A percentile compares a stretch with the other conserved stretches of the same genome.
Evolutionary conservation across 2,329 filamentous ascomycete genomes (phyloP).

Genomic region (Fusarium sarcochroum): DNA sequence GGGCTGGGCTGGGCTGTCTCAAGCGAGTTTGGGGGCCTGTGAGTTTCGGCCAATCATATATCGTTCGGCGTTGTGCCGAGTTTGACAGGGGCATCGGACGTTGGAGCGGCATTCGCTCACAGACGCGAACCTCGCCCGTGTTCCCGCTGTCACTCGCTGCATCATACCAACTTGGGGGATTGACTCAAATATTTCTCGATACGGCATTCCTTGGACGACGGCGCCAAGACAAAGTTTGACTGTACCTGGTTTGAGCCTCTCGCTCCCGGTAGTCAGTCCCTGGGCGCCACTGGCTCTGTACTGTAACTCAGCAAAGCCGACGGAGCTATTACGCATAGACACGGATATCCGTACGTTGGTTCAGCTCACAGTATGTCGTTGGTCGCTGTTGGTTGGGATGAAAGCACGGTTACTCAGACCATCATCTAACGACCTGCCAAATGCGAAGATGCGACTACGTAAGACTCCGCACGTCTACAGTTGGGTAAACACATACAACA

Average conservation of each 20-base stretch:
- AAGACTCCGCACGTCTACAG: conserved; percentile 10
- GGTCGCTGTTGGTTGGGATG: background rate
- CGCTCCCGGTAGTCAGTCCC: conserved; percentile 19
- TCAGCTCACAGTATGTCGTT: no score
- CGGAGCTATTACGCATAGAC: no score
- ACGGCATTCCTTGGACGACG: conserved; percentile 18
- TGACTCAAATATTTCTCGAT: conserved; percentile 23
- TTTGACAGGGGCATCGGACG: conserved; percentile 31
- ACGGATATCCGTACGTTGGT: no score
- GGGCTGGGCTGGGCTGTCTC: conserved; percentile 3
- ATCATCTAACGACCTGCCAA: conserved; percentile 16
- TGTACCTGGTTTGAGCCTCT: conserved; percentile 12
- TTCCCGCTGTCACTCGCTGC: conserved; percentile 25
- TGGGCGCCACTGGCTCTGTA: background rate
- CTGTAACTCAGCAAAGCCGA: background rate
- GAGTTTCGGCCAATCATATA: conserved; percentile 19
- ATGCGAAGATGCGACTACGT: conserved; percentile 27
- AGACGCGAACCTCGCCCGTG: conserved; percentile 36
- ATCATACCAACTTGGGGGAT: conserved; percentile 17
- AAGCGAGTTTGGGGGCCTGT: conserved; percentile 15
- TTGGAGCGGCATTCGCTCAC: conserved; percentile 29
- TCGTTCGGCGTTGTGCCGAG: conserved; percentile 26
- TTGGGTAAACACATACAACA: conserved; percentile 20
- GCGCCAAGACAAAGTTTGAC: conserved; percentile 14
- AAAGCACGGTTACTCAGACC: conserved; percentile 13